phyloP scores from a whole-genome alignment of 306 rosid genomes.

The Elaeagnus macrophylla region DNA sequence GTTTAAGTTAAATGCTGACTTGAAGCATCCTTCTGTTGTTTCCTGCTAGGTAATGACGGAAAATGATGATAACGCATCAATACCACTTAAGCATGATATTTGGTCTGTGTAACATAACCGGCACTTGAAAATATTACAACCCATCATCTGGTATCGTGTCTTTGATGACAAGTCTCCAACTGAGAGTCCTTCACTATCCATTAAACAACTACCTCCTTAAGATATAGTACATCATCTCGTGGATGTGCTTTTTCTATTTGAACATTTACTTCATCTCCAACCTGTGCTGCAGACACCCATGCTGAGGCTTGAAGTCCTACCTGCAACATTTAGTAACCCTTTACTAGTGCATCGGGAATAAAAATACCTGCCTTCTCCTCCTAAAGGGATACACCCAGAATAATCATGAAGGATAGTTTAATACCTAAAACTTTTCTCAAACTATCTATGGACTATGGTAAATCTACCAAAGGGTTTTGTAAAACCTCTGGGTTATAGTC shows the following conservation, averaged over 20 bases:
- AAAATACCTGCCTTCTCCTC: not conserved
- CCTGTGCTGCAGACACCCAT: slow-evolving; percentile 56
- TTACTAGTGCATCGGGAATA: not conserved
- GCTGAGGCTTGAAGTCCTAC: slow-evolving; percentile 77
- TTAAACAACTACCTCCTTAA: slow-evolving; percentile 55
- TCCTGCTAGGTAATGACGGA: too few relatives aligned
- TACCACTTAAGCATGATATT: too few relatives aligned
- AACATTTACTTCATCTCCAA: slow-evolving; percentile 78
- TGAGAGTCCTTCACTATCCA: slow-evolving; percentile 16
- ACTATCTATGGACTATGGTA: too few relatives aligned
- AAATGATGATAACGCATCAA: too few relatives aligned
- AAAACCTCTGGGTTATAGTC: too few relatives aligned
- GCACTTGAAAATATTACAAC: not conserved
- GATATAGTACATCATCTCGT: slow-evolving; percentile 63
- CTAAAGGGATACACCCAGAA: too few relatives aligned
- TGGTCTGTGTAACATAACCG: not conserved
- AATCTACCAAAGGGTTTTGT: too few relatives aligned
- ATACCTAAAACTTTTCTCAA: too few relatives aligned
- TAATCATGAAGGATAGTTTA: too few relatives aligned
- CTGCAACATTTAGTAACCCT: slow-evolving; percentile 33
- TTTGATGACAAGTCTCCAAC: slow-evolving; percentile 1
- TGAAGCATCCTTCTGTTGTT: too few relatives aligned
- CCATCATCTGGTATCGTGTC: not conserved
- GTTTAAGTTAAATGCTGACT: too few relatives aligned
- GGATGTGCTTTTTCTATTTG: slow-evolving; percentile 80